Base-by-base conservation (phyloP, 2,329 filamentous ascomycete species). In the Diaporthe humulicola region DNA sequence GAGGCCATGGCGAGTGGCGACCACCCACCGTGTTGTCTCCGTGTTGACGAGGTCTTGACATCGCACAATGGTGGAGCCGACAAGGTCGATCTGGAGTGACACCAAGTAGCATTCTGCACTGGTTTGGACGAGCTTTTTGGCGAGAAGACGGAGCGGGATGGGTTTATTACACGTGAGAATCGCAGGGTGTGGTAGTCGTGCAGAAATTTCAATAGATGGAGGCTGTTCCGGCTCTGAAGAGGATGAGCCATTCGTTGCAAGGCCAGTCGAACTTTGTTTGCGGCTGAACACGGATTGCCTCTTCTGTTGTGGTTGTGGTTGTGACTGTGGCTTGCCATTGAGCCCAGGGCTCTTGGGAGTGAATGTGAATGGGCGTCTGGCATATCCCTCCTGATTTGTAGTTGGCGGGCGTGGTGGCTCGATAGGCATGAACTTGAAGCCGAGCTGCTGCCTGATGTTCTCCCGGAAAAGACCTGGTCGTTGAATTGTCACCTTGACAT, bases 401-500 rank as follows among this genome's bases (percentile, higher is more conserved):
- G 88, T 86, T 6, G 89, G 86, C 0, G 91, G 91, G 56, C 96
- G 89, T 0, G 96, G 96, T 8, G 95, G 94, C 83, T 99, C 97
- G 78, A 98, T 96, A 6, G 97, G 97, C 50, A 98, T 88, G 82
- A 99, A 97, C 74, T 94, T 96, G 85, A 98, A 93, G 48, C 92
- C 91, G 48, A 88, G 81, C 76, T 90, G 86, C 77, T 88, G 88
- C 28, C 96, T 89, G 83, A 95, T 94, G 80, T 98, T 98, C 84
- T 98, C 95, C 81, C 96, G 96, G 84, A 97, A 95, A 75, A 98
- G 89, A 19, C 94, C 93, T 0, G 95, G 95, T n/a, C 95, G 89
- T 80, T 95, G 94, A 8, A 98, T 92, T 0, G 97, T 98, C n/a
- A 94, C 95, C 83, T 99, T 99, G 81, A 98, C 89, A 82, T 94